Base-by-base conservation (phyloP, 2,329 filamentous ascomycete genomes). In the Trichophyton verrucosum region DNA sequence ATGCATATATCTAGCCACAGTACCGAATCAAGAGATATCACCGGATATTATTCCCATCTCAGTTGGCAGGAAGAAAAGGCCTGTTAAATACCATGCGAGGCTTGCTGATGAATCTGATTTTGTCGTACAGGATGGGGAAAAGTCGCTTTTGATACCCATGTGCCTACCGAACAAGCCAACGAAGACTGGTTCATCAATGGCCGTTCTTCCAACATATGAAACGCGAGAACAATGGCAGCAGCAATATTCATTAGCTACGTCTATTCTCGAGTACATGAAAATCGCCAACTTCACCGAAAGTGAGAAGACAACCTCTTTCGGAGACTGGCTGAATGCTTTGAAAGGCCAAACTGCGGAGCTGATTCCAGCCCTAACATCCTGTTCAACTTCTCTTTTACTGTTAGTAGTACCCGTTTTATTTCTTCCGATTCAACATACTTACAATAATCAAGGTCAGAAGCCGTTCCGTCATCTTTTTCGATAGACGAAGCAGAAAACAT, bases 81-180 rank as follows among this genome's bases (percentile, higher is more conserved):
- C 20, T n/a, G 9, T 9, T 11, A 40, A 20, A 20, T 7, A 44
- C n/a, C 33, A 24, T 20, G 6, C 55, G 9, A 57, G n/a, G 40
- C 22, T 57, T 11, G 40, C 62, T 53, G 62, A 61, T 22, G 60
- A 65, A 13, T 65, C 67, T 55, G 65, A 73, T 57, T 75, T 75
- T 57, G 61, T 75, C n/a, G 71, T 75, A 20, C 69, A 75, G 62
- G 74, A 75, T 61, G 69, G 65, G 69, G 69, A 73, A 60, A 71
- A 72, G 61, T 27, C 56, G 8, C 22, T 56, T 17, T 44, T 44
- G 15, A 20, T 44, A 24, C 22, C 55, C 20, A 9, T 44, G 11
- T 22, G 44, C 3, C 27, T 5, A 42, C 17, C 22, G 9, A 20
- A n/a, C 3, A 17, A 44, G n/a, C 24, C 44, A 49, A 36, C 15